Evolutionary conservation across 2,329 filamentous ascomycete genomes (phyloP).

Genomic region (Capronia coronata): DNA sequence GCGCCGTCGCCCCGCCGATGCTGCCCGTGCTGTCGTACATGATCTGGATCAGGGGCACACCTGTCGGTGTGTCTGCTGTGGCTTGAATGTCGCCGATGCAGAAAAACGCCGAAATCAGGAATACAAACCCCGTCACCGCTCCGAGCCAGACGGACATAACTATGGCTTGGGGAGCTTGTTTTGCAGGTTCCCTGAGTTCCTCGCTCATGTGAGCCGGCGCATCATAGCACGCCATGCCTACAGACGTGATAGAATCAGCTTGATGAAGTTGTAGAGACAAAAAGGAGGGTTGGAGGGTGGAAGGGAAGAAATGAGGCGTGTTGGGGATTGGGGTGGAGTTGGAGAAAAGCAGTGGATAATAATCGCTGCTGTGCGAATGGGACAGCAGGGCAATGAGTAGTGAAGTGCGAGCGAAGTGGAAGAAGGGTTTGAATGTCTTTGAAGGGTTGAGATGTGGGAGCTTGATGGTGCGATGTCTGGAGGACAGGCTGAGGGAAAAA

Average conservation of each 20-base stretch:
- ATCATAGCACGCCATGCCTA: background rate
- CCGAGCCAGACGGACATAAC: slow-evolving; percentile 42
- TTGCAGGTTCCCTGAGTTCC: slow-evolving; percentile 45
- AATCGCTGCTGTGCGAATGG: no score
- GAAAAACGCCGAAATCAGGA: slow-evolving; percentile 46
- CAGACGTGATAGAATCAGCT: no score
- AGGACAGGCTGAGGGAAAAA: no score
- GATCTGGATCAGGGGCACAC: slow-evolving; percentile 50
- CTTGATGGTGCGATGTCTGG: no score
- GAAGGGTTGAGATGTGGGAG: no score
- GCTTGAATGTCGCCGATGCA: slow-evolving; percentile 47
- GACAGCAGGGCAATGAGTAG: no score
- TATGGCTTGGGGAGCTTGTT: slow-evolving; percentile 47
- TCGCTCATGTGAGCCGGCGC: slow-evolving; percentile 47
- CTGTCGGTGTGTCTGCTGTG: slow-evolving; percentile 43
- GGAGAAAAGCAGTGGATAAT: no score
- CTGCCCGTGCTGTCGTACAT: slow-evolving; percentile 46
- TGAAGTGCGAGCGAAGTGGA: no score
- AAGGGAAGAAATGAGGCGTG: background rate
- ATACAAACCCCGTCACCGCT: slow-evolving; percentile 43
- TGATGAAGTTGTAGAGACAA: background rate
- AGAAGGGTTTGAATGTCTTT: no score
- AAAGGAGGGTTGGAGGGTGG: slow-evolving; percentile 34
- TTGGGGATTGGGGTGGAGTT: no score
- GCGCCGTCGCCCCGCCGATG: slow-evolving; percentile 40